Conservation (phyloP, 164 flowering plant genomes). For the Vitis labrusca region DNA sequence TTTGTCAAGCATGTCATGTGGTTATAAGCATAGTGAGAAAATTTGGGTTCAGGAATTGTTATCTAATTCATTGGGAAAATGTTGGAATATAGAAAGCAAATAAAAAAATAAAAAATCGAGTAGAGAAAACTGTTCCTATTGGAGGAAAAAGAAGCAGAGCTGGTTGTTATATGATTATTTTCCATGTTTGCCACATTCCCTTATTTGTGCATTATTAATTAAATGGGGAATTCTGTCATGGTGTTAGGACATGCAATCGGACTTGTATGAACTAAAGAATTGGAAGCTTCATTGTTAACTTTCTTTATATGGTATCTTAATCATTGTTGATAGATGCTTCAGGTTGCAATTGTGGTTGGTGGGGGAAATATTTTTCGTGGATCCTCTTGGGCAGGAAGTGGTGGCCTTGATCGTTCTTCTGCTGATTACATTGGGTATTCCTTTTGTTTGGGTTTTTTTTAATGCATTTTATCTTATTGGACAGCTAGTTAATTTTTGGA, state of each 20-base stretch:
- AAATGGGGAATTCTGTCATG: too few species aligned
- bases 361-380: slow-evolving; percentile 99
- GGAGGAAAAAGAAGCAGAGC: too few species aligned
- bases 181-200: too few species aligned
- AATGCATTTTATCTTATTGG: background rate
- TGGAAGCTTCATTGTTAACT: background rate
- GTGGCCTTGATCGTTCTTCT: slow-evolving; percentile 98
- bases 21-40: background rate
- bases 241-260: too few species aligned
- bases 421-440: slow-evolving; percentile 94
- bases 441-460: background rate
- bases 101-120: too few species aligned
- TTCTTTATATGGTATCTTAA: background rate
- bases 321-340: slow-evolving; percentile 14
- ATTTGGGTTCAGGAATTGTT: background rate
- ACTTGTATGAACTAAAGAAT: too few species aligned
- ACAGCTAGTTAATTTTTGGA: too few species aligned
- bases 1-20: background rate
- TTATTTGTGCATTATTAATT: too few species aligned
- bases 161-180: too few species aligned
- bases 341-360: slow-evolving; percentile 99
- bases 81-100: too few species aligned
- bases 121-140: too few species aligned
- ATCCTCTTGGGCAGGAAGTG: slow-evolving; percentile 91
- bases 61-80: background rate